phyloP scores from a whole-genome alignment of 2,329 filamentous ascomycete species.

The Fusarium fracticaudum region DNA sequence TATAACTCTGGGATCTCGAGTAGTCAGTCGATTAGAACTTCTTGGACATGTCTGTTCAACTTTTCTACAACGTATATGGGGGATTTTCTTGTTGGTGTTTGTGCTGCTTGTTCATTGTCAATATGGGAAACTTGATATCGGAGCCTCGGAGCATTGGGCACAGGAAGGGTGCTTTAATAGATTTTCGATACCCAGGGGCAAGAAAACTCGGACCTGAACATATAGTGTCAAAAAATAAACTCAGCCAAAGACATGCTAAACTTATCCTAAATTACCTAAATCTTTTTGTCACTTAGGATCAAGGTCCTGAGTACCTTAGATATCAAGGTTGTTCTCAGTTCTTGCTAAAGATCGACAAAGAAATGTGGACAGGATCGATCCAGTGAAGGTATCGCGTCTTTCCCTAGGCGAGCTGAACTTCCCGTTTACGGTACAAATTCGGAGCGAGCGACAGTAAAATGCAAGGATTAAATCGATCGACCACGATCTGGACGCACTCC shows the following conservation, averaged over 20 bases:
- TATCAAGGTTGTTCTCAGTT: background rate
- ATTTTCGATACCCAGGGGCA: background rate
- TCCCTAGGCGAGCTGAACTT: slow-evolving; percentile 47
- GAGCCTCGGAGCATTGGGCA: background rate
- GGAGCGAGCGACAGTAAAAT: slow-evolving; percentile 20
- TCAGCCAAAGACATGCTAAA: too few relatives aligned
- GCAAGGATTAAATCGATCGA: background rate
- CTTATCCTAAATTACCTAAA: too few relatives aligned
- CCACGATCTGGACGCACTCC: slow-evolving; percentile 49
- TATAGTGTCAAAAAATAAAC: too few relatives aligned
- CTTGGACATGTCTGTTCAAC: background rate
- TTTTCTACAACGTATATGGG: background rate
- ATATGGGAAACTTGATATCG: background rate
- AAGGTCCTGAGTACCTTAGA: background rate
- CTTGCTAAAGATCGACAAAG: background rate
- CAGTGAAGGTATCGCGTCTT: slow-evolving; percentile 35
- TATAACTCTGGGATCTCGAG: background rate
- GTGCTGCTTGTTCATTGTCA: background rate
- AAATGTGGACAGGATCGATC: background rate
- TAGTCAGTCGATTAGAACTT: background rate
- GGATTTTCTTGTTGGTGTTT: background rate
- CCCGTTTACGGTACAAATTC: slow-evolving; percentile 51
- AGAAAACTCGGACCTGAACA: too few relatives aligned
- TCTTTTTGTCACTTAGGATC: too few relatives aligned
- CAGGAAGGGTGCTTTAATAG: background rate